These are phyloP conservation scores for Russula earlei DNA, from an alignment of 768 basidiomycete species.

Conservation along the genomic window DNA sequence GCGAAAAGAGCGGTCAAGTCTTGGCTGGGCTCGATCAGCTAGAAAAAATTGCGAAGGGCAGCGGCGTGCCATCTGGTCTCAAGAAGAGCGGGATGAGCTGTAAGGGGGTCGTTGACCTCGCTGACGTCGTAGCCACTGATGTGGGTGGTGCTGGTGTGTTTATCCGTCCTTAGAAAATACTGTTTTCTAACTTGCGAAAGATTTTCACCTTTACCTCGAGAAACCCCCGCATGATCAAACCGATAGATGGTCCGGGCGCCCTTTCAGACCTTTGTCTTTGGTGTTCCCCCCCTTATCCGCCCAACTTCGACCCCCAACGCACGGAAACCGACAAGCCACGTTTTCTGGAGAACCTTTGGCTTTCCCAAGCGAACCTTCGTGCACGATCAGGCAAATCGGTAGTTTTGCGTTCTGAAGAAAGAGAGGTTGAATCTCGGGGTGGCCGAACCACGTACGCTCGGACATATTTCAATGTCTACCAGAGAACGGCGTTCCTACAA, in stretches of 20 bases:
- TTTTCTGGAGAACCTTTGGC: conserved; percentile 87
- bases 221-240: conserved; percentile 71
- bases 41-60: conserved; percentile 57
- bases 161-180: background rate
- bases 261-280: conserved; percentile 70
- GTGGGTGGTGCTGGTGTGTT: conserved; percentile 73
- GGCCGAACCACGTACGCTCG: conserved; percentile 58
- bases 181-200: conserved; percentile 31
- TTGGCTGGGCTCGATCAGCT: conserved; percentile 72
- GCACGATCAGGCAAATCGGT: conserved; percentile 66
- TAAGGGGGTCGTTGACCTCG: conserved; percentile 78
- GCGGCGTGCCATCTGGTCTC: conserved; percentile 51
- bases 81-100: conserved; percentile 76
- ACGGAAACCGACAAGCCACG: conserved; percentile 62
- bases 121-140: conserved; percentile 76
- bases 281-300: conserved; percentile 64
- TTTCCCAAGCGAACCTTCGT: conserved; percentile 72
- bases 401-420: conserved; percentile 58
- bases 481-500: conserved; percentile 67
- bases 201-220: conserved; percentile 80
- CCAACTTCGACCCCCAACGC: conserved; percentile 56
- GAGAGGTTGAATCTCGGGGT: conserved; percentile 61
- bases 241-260: conserved; percentile 81
- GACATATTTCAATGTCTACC: conserved; percentile 87
- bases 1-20: conserved; percentile 62